Evolutionary conservation across 108 stramenopile genomes (phyloP), one percentile per base, ranked within the genome.

Genomic region (Conticribra weissflogii): DNA sequence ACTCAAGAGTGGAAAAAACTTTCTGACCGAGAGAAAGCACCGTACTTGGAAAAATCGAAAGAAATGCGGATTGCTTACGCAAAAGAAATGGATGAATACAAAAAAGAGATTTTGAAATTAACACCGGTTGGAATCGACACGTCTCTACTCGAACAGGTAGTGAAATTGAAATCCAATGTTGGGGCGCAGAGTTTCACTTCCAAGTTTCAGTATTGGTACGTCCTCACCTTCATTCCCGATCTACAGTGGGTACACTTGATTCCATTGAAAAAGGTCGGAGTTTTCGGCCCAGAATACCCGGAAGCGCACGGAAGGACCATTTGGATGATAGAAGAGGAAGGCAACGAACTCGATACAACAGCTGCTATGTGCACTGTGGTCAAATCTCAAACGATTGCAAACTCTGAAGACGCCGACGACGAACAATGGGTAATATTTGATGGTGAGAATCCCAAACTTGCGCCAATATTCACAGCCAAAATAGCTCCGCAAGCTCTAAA

Each of bases 211-310:
- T 84, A 82, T 52, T 87, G 62, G 55, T 83, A 85, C 55, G 95
- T 93, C 5, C 55, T 93, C 51, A 93, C 92, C 3, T 96, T 81
- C 66, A 90, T 96, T 50, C 92, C 91, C 3, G 95, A 96, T 72
- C 63, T 96, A 21, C 81, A 86, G 48, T 96, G 92, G 92, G 90
- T 89, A 50, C 92, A 92, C 59, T 69, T 96, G 19, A 91, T 88
- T 16, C 95, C 95, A 21, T 86, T 96, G 86, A 68, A 68, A 51
- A 76, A 78, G 54, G 85, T 75, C 47, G 95, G 95, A 7, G 48
- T 66, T 5, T 93, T 86, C 66, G 86, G 85, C 44, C 55, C 68
- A 9, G 85, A 90, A 15, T 68, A 85, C 28, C 82, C 86, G 19
- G 72, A 84, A 48, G 64, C 81, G 4, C 21, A 71, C 9, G 94